Conservation (phyloP, 148 eudicot genomes). For the Tetragonia tetragonoides region DNA sequence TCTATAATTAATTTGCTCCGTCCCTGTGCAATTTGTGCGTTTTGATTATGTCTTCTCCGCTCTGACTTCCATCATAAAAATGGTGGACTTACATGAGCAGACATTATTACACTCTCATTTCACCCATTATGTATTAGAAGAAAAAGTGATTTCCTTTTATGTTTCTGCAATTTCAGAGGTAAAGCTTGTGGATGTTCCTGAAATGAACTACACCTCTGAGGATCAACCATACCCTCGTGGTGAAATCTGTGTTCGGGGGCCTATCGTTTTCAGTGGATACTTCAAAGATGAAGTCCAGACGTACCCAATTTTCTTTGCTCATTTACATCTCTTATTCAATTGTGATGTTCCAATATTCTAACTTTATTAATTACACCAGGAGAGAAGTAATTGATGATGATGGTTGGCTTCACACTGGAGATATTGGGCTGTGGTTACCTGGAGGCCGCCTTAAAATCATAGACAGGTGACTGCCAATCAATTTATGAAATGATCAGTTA, state of each 20-base stretch:
- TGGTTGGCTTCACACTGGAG: conserved; percentile 95
- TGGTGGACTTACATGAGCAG: not conserved
- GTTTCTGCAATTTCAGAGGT: conserved; percentile 55
- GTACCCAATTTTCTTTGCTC: conserved; percentile 33
- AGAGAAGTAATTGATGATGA: conserved; percentile 87
- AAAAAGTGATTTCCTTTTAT: not conserved
- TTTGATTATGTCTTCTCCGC: not conserved
- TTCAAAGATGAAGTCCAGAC: conserved; percentile 90
- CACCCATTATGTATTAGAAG: not conserved
- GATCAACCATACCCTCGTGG: conserved; percentile 97
- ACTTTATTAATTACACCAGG: conserved; percentile 43
- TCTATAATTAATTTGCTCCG: too few relatives aligned
- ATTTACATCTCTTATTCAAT: not conserved
- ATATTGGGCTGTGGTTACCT: conserved; percentile 92
- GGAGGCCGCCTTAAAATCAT: conserved; percentile 95
- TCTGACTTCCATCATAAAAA: not conserved
- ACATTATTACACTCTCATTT: not conserved
- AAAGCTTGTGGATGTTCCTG: conserved; percentile 95
- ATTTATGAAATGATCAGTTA: not conserved
- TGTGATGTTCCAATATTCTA: conserved; percentile 10
- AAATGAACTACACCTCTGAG: conserved; percentile 90
- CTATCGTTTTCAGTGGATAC: conserved; percentile 80
- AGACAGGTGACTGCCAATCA: conserved; percentile 56
- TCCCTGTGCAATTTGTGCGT: not conserved
- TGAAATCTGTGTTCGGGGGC: conserved; percentile 95